Conservation (phyloP, 352 stramenopile genomes). For the Globisporangium nodosum region DNA sequence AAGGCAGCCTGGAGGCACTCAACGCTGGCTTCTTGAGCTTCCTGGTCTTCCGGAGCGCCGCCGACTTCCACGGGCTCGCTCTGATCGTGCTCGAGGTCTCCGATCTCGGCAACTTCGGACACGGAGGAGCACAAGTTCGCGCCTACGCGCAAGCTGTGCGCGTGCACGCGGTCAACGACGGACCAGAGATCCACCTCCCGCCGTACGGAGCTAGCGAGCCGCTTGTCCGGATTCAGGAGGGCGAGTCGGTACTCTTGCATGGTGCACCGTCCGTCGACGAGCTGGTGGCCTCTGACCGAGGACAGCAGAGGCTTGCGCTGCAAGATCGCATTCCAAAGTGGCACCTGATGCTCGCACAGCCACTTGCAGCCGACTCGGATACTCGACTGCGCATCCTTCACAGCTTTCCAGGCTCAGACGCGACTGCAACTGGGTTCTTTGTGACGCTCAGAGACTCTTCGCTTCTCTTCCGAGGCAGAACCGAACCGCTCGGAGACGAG, state of each 20-base stretch:
- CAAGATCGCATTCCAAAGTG: slow-evolving; percentile 3
- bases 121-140: slow-evolving; percentile 11
- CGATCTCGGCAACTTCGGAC: slow-evolving; percentile 34
- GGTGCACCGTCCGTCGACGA: slow-evolving; percentile 23
- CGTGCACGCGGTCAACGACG: slow-evolving; percentile 30
- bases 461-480: slow-evolving; percentile 31
- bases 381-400: slow-evolving; percentile 17
- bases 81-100: slow-evolving; percentile 38
- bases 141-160: slow-evolving; percentile 32
- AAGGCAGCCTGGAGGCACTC: slow-evolving; percentile 23
- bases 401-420: slow-evolving; percentile 10
- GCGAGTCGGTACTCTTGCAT: slow-evolving; percentile 27
- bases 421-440: slow-evolving; percentile 18
- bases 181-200: slow-evolving; percentile 33
- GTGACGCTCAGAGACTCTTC: slow-evolving; percentile 5
- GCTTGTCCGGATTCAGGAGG: slow-evolving; percentile 35
- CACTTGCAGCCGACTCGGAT: slow-evolving; percentile 18
- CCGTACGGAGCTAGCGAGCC: slow-evolving; percentile 28
- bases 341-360: slow-evolving; percentile 25
- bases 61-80: slow-evolving; percentile 26
- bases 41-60: slow-evolving; percentile 26
- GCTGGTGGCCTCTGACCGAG: background rate
- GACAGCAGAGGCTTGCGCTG: background rate
- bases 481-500: slow-evolving; percentile 30
- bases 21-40: slow-evolving; percentile 32